These are phyloP conservation scores for Coemansia sp. DNA, from an alignment of 192 early-diverging fungal species.

Conservation along the genomic window DNA sequence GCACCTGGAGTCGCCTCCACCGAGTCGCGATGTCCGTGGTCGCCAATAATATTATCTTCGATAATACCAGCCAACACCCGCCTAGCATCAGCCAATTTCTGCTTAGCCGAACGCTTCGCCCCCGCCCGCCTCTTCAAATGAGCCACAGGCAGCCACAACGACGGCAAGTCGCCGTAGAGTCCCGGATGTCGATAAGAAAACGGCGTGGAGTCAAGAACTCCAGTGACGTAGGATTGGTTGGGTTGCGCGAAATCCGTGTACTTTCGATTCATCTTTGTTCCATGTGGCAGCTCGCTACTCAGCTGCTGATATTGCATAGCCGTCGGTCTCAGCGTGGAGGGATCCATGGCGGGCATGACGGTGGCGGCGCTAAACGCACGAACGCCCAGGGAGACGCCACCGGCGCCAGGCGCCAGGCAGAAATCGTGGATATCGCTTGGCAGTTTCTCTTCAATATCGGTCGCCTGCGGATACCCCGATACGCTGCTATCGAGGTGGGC, in stretches of 20 bases:
- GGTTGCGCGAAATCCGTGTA: slow-evolving; percentile 44
- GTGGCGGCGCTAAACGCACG: slow-evolving; percentile 11
- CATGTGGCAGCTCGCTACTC: slow-evolving; percentile 32
- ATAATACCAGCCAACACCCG: slow-evolving; percentile 10
- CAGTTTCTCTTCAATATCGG: too few species aligned
- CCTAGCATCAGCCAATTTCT: slow-evolving; percentile 13
- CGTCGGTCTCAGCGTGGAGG: background rate
- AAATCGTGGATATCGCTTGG: background rate
- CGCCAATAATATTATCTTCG: slow-evolving; percentile 38
- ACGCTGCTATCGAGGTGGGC: slow-evolving; percentile 36
- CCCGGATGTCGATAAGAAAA: slow-evolving; percentile 44
- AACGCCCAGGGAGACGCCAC: background rate
- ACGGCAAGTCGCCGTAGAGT: slow-evolving; percentile 40
- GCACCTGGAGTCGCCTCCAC: background rate
- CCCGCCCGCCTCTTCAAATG: slow-evolving; percentile 23
- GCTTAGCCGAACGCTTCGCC: slow-evolving; percentile 3
- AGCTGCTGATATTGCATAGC: slow-evolving; percentile 39
- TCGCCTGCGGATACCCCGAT: slow-evolving; percentile 22
- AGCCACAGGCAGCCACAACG: slow-evolving; percentile 43
- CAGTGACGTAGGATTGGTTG: slow-evolving; percentile 28
- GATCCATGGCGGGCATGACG: slow-evolving; percentile 14
- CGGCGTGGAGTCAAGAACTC: slow-evolving; percentile 37
- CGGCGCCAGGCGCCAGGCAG: slow-evolving; percentile 11
- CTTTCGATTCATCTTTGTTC: slow-evolving; percentile 31
- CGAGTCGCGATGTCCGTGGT: background rate